Conservation (phyloP, 1,284 basidiomycete genomes). For the Fomitiporia mediterranea region DNA sequence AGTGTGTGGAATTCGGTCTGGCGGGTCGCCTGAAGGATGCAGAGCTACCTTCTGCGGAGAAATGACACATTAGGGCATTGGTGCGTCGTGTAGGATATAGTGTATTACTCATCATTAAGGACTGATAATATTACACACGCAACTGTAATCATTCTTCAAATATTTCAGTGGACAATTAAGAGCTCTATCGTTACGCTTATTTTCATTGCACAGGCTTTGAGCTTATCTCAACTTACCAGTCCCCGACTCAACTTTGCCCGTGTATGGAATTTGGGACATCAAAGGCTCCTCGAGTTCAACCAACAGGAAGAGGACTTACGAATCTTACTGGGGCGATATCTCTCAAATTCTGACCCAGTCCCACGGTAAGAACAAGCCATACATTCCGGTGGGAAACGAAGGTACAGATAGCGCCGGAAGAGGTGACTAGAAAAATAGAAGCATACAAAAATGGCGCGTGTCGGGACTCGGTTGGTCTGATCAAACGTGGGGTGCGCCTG, state of each 20-base stretch:
- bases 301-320: background rate
- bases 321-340: background rate
- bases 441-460: slow-evolving; percentile 4
- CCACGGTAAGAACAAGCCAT: slow-evolving; percentile 1
- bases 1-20: slow-evolving; percentile 6
- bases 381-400: background rate
- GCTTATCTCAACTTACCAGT: background rate
- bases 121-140: background rate
- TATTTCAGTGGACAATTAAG: background rate
- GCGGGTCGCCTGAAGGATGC: background rate
- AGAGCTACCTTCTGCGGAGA: background rate
- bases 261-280: too few relatives aligned
- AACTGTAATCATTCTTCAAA: background rate
- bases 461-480: slow-evolving; percentile 1
- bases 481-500: slow-evolving; percentile 11
- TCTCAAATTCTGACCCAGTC: slow-evolving; percentile 6
- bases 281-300: background rate
- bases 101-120: background rate
- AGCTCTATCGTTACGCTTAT: background rate
- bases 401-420: background rate
- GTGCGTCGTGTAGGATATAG: background rate
- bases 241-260: too few relatives aligned
- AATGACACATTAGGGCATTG: background rate
- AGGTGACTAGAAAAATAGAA: background rate
- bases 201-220: too few relatives aligned